Base-by-base conservation (phyloP, 2,329 filamentous ascomycete species). In the Alternaria sp. region DNA sequence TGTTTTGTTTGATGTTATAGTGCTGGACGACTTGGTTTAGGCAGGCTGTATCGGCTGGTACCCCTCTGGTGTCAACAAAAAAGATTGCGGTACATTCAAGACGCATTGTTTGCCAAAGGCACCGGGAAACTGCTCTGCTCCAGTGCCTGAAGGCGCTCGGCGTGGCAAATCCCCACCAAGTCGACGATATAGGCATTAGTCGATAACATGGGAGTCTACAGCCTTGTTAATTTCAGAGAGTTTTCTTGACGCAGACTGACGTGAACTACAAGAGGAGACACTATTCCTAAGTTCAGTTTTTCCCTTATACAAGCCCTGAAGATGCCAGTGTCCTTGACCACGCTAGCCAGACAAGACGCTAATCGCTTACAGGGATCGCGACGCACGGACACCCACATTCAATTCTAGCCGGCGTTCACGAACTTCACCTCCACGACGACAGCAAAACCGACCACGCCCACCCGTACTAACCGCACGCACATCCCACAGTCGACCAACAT, bases 401-500 rank as follows among this genome's bases (percentile, higher is more conserved):
- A 59, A 36, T 44, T 36, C 32, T 36, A 36, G 44, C 38, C 28
- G 38, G 61, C 61, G 59, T 57, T 59, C 51, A 68, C 59, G 53
- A 66, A 67, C 68, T 64, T 67, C 67, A 55, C 62, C 59, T 63
- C 52, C 53, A 68, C 67, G 63, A 67, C 62, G 67, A 70, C 68
- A 58, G 57, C 53, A 56, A 60, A 60, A 69, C 64, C 54, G 63
- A 66, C 66, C 56, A 72, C 67, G 67, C 71, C 67, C 68, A 67
- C 73, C 69, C 43, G 28, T 65, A 67, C 60, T 61, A 65, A 63
- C 67, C 71, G 70, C 72, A 76, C 74, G 73, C 68, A 71, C 62
- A 71, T 61, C 66, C 65, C 69, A 70, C 69, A 77, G 75, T 72
- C 75, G 75, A 71, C 72, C 75, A 77, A 69, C 68, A 78, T 78